Evolutionary conservation across 2,329 filamentous ascomycete genomes (phyloP).

Genomic region (Ciborinia camelliae): DNA sequence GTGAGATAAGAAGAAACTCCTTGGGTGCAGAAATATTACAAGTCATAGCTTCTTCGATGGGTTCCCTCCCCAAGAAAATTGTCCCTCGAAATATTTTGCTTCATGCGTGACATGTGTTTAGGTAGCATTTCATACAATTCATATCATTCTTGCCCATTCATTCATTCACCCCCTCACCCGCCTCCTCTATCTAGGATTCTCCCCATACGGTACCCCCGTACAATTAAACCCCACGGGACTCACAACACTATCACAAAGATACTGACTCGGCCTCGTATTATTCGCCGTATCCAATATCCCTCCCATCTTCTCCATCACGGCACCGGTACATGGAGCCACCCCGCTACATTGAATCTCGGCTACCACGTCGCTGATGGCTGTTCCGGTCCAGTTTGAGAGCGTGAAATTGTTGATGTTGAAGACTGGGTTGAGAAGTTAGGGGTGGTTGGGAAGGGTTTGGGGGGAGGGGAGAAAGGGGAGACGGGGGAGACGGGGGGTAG

Average conservation of each 20-base stretch:
- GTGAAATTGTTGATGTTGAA: conserved; percentile 40
- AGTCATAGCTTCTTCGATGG: not conserved
- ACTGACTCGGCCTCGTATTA: conserved; percentile 3
- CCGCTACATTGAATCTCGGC: conserved; percentile 38
- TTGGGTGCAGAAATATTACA: not conserved
- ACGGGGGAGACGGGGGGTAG: no score
- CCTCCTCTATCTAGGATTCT: conserved; percentile 12
- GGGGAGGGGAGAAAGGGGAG: no score
- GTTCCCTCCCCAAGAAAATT: not conserved
- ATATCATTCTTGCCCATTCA: not conserved
- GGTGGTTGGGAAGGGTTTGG: no score
- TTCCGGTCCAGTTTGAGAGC: conserved; percentile 28
- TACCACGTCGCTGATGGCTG: conserved; percentile 23
- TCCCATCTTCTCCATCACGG: not conserved
- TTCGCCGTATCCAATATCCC: conserved; percentile 14
- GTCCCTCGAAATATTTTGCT: not conserved
- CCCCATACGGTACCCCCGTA: conserved; percentile 14
- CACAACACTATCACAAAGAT: conserved; percentile 15
- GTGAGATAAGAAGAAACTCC: not conserved
- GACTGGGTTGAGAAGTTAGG: no score
- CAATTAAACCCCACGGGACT: conserved; percentile 3
- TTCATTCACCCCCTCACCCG: not conserved
- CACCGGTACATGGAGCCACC: conserved; percentile 25
- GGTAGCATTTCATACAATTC: not conserved
- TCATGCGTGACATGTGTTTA: not conserved